Base-by-base conservation (phyloP, 1,139 yeast species). In the Hyphopichia wangnamkhiaoensis region DNA sequence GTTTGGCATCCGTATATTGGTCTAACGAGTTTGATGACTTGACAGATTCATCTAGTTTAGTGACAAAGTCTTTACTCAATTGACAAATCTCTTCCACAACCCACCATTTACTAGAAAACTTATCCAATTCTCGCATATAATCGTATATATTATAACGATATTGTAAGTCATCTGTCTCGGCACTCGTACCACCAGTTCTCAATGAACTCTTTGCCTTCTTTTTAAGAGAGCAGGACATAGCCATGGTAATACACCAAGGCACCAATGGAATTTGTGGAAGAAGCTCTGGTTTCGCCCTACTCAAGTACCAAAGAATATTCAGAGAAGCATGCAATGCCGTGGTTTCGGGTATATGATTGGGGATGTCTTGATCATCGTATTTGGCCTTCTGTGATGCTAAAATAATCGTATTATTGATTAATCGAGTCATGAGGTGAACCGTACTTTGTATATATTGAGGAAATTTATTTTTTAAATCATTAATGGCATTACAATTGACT, bases 61-160 rank as follows among this genome's bases (percentile, higher is more conserved):
- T 47, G 4, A 53, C 42, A 39, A 61, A 61, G 24, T 59, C 63
- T 31, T 49, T 46, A 4, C 61, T 49, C 26, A 61, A 44, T 32
- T 52, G 45, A 33, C 56, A 53, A 35, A 61, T 53, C 38, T 62
- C 68, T 34, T 61, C 67, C 12, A 62, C 62, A 20, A 60, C 52
- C 58, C 59, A 58, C 64, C 65, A 62, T n/a, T 54, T 50, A 5
- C 45, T 39, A 6, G 56, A 38, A 44, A 55, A 59, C 29, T 52
- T 47, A 17, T 58, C 58, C 29, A 63, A 47, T 21, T 47, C 53
- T 3, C 16, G 29, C 34, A 63, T 45, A 39, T 50, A 57, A 21
- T 52, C 58, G 31, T 54, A 26, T 41, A 47, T 9, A 6, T 24
- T 18, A 19, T 38, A 31, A 43, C 45, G 12, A 35, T 28, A 32